phyloP scores from a whole-genome alignment of 2,329 filamentous ascomycete species.

The Coniochaeta sp. region DNA sequence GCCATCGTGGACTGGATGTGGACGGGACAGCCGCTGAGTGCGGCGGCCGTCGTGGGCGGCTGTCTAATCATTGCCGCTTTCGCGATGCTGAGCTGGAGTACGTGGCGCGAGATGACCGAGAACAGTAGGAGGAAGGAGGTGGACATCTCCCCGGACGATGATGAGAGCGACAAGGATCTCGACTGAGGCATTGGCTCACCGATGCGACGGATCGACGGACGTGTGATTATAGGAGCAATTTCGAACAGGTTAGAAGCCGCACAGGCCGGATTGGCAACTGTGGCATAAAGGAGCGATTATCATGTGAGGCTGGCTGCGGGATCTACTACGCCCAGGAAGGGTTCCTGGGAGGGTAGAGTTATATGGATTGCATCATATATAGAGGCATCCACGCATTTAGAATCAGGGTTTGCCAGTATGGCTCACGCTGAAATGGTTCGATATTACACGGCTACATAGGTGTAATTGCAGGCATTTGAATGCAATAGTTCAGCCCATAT shows the following conservation, averaged over 20 bases:
- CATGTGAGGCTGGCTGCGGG: not conserved
- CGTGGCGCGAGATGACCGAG: constrained; percentile 87
- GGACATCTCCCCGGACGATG: constrained; percentile 15
- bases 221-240: not conserved
- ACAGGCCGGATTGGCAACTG: not conserved
- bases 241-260: not conserved
- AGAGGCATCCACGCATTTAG: no score
- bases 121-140: constrained; percentile 59
- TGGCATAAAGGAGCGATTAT: not conserved
- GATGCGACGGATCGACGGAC: not conserved
- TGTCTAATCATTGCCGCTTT: constrained; percentile 84
- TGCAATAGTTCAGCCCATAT: no score
- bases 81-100: constrained; percentile 79
- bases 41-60: constrained; percentile 74
- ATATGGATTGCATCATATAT: no score
- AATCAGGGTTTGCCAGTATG: no score
- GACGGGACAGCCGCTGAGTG: constrained; percentile 68
- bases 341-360: no score
- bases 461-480: no score
- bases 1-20: constrained; percentile 85
- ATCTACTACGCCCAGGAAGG: no score
- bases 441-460: no score
- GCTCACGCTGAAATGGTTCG: no score
- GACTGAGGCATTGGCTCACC: constrained; percentile 1
- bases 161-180: constrained; percentile 10